Evolutionary conservation across 345 rosid species (phyloP).

Genomic region (Camelina sativa): DNA sequence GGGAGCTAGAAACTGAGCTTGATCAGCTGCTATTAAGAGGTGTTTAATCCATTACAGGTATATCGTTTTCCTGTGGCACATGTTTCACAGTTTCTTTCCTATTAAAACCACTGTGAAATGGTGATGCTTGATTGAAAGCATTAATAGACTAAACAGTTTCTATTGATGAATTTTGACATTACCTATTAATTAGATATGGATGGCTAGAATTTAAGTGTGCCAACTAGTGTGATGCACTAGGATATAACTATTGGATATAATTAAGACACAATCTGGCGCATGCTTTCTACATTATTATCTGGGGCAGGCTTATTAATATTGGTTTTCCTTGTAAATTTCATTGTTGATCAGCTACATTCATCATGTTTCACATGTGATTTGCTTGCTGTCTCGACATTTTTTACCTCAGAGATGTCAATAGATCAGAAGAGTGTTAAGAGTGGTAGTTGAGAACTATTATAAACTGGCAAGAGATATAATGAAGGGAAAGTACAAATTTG

Average conservation of each 20-base stretch:
- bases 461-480: conserved; percentile 9
- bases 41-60: conserved; percentile 47
- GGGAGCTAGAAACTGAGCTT: conserved; percentile 54
- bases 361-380: conserved; percentile 14
- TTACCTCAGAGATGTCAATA: conserved; percentile 5
- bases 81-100: conserved; percentile 18
- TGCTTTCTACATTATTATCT: conserved; percentile 24
- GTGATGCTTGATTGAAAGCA: not conserved
- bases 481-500: conserved; percentile 12
- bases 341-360: conserved; percentile 23
- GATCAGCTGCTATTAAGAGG: conserved; percentile 53
- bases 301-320: not conserved
- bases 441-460: conserved; percentile 29
- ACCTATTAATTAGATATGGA: conserved; percentile 6
- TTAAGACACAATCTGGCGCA: conserved; percentile 24
- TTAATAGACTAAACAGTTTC: not conserved
- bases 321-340: conserved; percentile 9
- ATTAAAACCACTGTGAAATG: not conserved
- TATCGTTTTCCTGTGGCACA: not conserved
- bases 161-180: conserved; percentile 13
- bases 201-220: conserved; percentile 14
- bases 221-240: conserved; percentile 33
- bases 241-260: not conserved
- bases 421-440: conserved; percentile 10
- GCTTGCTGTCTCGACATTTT: conserved; percentile 19